Evolutionary conservation across 1,284 basidiomycete genomes (phyloP), one percentile per base, ranked within the genome.

Genomic region (Athelia psychrophila): DNA sequence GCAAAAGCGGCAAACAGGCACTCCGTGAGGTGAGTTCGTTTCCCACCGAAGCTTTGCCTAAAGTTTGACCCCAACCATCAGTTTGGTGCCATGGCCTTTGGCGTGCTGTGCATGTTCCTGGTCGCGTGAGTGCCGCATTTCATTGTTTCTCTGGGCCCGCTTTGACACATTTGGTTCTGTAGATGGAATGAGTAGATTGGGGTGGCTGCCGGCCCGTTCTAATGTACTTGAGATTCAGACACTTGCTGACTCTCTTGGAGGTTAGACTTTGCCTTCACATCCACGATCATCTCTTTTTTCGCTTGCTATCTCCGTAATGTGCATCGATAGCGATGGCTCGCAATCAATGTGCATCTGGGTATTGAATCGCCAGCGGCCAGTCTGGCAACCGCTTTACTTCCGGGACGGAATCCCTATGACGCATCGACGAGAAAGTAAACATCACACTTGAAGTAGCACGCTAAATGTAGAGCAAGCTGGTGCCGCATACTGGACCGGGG

Each of bases 61-160:
- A 47, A 50, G 54, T 50, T 56, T 42, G 38, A 50, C 54, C 50
- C 57, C 46, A 38, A 54, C 57, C 60, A 54, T 57, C 64, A 93
- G 91, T 95, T 94, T 69, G 84, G 77, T 51, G 93, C 91, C 48
- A 94, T 95, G 92, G 83, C 82, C 44, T 81, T 95, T 67, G 93
- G 92, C 23, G 91, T 94, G 58, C 67, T 81, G 61, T 93, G 91
- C 75, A 93, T 94, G 92, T 87, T 91, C 66, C 65, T 88, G 62
- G 88, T 91, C 64, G 88, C 88, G 88, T 91, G 77, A 82, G 91
- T 42, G 38, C 13, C 30, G 20, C 23, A 64, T 63, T 20, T 27
- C 33, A 32, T 8, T 24, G 24, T 32, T 13, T 50, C 35, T 23
- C 22, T 32, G 30, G 22, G 48, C 30, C 35, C 52, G 27, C 53